A percentile compares a stretch with the other conserved stretches of the same genome.
Evolutionary conservation across 805 yeast genomes (phyloP).

Genomic region (Torulaspora delbrueckii): DNA sequence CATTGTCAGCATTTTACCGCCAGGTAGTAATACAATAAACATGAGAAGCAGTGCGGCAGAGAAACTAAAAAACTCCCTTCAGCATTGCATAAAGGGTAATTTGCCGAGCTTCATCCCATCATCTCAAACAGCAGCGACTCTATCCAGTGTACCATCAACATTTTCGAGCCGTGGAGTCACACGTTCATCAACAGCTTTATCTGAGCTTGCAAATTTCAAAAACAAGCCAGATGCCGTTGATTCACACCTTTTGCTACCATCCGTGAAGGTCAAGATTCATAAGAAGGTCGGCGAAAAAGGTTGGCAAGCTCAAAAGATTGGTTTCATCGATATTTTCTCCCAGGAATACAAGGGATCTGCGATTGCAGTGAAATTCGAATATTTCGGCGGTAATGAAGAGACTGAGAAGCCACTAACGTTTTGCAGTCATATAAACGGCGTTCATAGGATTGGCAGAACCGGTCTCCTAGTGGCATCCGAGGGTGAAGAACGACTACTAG

Average conservation of each 20-base stretch:
- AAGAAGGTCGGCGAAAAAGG: slow-evolving; percentile 11
- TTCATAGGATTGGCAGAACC: slow-evolving; percentile 29
- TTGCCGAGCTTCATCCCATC: slow-evolving; percentile 16
- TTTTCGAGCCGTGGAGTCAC: slow-evolving; percentile 13
- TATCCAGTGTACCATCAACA: slow-evolving; percentile 27
- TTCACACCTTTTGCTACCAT: slow-evolving; percentile 20
- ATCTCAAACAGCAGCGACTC: slow-evolving; percentile 26
- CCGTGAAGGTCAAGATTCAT: slow-evolving; percentile 25
- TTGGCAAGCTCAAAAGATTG: slow-evolving; percentile 23
- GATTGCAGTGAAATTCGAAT: slow-evolving; percentile 19
- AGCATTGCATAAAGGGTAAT: slow-evolving; percentile 21
- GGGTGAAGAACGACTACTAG: slow-evolving; percentile 20
- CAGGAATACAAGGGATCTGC: slow-evolving; percentile 19
- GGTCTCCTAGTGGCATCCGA: slow-evolving; percentile 21
- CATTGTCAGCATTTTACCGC: slow-evolving; percentile 13
- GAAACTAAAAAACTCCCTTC: slow-evolving; percentile 19
- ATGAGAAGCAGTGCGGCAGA: slow-evolving; percentile 24
- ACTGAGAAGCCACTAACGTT: slow-evolving; percentile 3
- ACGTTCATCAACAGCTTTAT: slow-evolving; percentile 11
- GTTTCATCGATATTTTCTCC: slow-evolving; percentile 20
- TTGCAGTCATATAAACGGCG: slow-evolving; percentile 12
- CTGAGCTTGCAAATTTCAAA: slow-evolving; percentile 5
- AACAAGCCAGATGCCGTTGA: not conserved
- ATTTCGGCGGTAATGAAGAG: slow-evolving; percentile 1
- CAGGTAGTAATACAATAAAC: slow-evolving; percentile 15